Evolutionary conservation across 768 basidiomycete genomes (phyloP), one percentile per base, ranked within the genome.

Genomic region (Suillus subaureus): DNA sequence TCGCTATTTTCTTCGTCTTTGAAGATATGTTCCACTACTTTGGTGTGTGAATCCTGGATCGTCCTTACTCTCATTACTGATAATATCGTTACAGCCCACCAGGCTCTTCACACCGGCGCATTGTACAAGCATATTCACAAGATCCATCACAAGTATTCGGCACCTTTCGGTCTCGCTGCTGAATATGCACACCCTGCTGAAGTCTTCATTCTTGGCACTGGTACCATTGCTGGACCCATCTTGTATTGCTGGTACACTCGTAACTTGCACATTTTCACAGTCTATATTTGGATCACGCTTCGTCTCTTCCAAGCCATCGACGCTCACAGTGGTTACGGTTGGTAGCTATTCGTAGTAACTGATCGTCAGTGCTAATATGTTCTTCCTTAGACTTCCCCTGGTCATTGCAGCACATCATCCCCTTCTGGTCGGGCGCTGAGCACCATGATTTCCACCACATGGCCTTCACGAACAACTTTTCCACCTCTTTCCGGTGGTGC

Each of bases 361-460:
- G 1, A 21, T 67, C 23, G 33, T 21, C 7, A 6, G 61, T 11
- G 63, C 40, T 56, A 0, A 16, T 16, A 15, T 37, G 5, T 7
- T 47, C 26, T 12, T 16, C 7, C 28, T 6, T 62, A 91, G 94
- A 99, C 77, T 99, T 99, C 86, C 97, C 97, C 1, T 99, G 96
- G 96, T 96, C 94, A 6, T 83, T 99, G 63, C 90, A 94, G 70
- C 88, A 96, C 81, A 88, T 94, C 69, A 66, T 99, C 39, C 96
- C 96, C 2, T 93, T 99, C 85, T 99, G 96, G 96, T 91, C 93
- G 8, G 96, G 97, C 45, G 96, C 96, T 0, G 97, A 98, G 72
- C 94, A 97, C 80, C 96, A 97, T 76, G 96, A 98, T 74, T 98
- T 95, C 87, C 97, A 99, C 79, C 97, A 99, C 80, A 93, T 95